Conservation (phyloP, 345 rosid species). For the Mercurialis annua region DNA sequence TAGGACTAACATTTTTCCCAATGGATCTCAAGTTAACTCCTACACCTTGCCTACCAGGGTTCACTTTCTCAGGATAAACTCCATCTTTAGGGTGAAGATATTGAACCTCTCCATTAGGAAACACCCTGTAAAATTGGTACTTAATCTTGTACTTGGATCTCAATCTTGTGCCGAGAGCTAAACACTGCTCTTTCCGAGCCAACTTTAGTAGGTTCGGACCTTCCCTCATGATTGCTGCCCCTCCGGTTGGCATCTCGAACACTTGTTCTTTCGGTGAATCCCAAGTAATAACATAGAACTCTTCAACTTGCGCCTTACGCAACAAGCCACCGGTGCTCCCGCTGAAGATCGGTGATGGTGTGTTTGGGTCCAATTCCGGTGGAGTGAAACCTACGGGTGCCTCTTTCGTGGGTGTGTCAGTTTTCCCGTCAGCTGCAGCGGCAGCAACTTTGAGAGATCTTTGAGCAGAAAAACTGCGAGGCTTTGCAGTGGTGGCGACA, state of each 20-base stretch:
- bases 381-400: constrained; percentile 83
- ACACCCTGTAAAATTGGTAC: constrained; percentile 84
- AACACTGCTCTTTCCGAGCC: constrained; percentile 83
- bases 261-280: constrained; percentile 84
- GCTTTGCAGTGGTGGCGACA: constrained; percentile 27
- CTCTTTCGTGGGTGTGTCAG: constrained; percentile 33
- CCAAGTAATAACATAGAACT: constrained; percentile 88
- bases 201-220: constrained; percentile 80
- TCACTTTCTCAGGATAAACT: constrained; percentile 86
- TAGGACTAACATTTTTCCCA: constrained; percentile 74
- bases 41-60: constrained; percentile 69
- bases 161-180: constrained; percentile 73
- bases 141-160: constrained; percentile 88
- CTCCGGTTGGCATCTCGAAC: constrained; percentile 92
- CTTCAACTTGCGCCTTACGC: constrained; percentile 77
- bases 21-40: constrained; percentile 71
- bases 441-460: constrained; percentile 37
- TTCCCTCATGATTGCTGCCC: constrained; percentile 88
- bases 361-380: constrained; percentile 67
- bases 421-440: constrained; percentile 29
- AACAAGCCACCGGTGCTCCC: constrained; percentile 80
- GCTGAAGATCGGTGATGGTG: constrained; percentile 82
- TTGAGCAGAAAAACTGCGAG: constrained; percentile 34
- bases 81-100: constrained; percentile 88
- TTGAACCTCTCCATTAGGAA: constrained; percentile 83